These are phyloP conservation scores for Aspergillus olivimuriae DNA, from an alignment of 495 filamentous ascomycete species.

Conservation along the genomic window DNA sequence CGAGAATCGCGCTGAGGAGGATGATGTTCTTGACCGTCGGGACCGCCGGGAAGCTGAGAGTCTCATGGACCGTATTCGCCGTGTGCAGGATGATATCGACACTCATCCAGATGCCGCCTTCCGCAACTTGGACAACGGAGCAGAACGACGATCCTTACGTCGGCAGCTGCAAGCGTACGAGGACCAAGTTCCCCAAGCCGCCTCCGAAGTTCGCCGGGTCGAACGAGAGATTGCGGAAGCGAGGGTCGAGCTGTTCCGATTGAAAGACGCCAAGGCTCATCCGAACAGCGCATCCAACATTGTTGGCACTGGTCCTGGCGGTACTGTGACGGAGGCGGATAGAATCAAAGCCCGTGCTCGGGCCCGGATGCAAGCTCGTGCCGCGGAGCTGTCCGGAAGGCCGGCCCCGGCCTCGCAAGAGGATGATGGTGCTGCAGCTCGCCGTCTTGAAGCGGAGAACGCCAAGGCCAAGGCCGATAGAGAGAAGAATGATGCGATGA, in stretches of 20 bases:
- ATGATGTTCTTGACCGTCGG: slow-evolving; percentile 82
- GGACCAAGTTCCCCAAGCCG: slow-evolving; percentile 85
- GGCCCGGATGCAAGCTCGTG: slow-evolving; percentile 96
- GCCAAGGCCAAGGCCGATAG: slow-evolving; percentile 71
- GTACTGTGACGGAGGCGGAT: slow-evolving; percentile 86
- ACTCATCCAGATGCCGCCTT: slow-evolving; percentile 74
- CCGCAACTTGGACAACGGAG: slow-evolving; percentile 69
- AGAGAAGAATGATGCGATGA: slow-evolving; percentile 94
- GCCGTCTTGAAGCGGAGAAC: slow-evolving; percentile 82
- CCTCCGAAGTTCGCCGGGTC: slow-evolving; percentile 82
- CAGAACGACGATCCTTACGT: slow-evolving; percentile 77
- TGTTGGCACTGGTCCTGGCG: slow-evolving; percentile 90
- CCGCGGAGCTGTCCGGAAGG: slow-evolving; percentile 84
- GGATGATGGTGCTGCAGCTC: slow-evolving; percentile 68
- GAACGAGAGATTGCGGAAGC: slow-evolving; percentile 92
- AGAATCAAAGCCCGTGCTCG: slow-evolving; percentile 90
- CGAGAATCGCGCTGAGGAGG: slow-evolving; percentile 81
- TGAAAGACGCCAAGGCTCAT: slow-evolving; percentile 88
- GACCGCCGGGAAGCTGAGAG: slow-evolving; percentile 92
- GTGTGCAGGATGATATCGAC: slow-evolving; percentile 97
- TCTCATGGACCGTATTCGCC: slow-evolving; percentile 82
- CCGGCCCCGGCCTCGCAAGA: slow-evolving; percentile 55
- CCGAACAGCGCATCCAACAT: slow-evolving; percentile 77
- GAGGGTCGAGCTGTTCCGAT: slow-evolving; percentile 85
- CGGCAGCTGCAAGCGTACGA: slow-evolving; percentile 83